Percentiles rank a stretch among this genome's conserved stretches.
These are phyloP conservation scores for Penicillium mononematosum DNA, from an alignment of 495 filamentous ascomycete species.

Conservation along the genomic window DNA sequence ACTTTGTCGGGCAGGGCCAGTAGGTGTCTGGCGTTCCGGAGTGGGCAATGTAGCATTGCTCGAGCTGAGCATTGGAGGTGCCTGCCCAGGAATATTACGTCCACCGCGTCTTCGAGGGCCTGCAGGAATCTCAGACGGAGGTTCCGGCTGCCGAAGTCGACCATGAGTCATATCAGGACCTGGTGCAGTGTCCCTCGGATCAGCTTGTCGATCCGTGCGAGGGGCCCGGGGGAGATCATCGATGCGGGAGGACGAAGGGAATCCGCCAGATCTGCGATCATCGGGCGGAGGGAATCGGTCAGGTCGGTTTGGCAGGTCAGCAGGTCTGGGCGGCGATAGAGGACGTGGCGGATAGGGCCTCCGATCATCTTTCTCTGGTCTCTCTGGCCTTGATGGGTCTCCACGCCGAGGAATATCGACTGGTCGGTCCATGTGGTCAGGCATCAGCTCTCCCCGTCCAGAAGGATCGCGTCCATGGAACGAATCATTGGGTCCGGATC, in stretches of 20 bases:
- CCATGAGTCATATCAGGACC: slow-evolving; percentile 54
- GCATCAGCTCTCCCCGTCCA: slow-evolving; percentile 39
- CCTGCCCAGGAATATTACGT: slow-evolving; percentile 33
- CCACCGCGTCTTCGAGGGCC: slow-evolving; percentile 56
- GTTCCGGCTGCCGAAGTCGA: slow-evolving; percentile 53
- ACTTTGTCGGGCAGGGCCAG: slow-evolving; percentile 37
- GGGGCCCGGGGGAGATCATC: slow-evolving; percentile 45
- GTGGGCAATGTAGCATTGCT: slow-evolving; percentile 25
- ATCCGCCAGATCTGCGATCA: slow-evolving; percentile 33
- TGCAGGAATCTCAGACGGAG: slow-evolving; percentile 60
- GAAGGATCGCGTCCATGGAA: slow-evolving; percentile 35
- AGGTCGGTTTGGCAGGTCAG: slow-evolving; percentile 37
- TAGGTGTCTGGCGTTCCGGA: slow-evolving; percentile 38
- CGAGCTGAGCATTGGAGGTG: slow-evolving; percentile 20
- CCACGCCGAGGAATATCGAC: slow-evolving; percentile 36
- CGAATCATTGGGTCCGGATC: slow-evolving; percentile 19
- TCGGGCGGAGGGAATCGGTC: slow-evolving; percentile 38
- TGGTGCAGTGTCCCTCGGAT: slow-evolving; percentile 28
- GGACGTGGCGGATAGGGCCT: slow-evolving; percentile 28
- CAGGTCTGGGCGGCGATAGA: slow-evolving; percentile 31
- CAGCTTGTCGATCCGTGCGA: slow-evolving; percentile 36
- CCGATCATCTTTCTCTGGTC: slow-evolving; percentile 41
- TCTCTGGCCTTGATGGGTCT: slow-evolving; percentile 32
- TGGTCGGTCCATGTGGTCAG: slow-evolving; percentile 35
- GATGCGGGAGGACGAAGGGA: slow-evolving; percentile 25